These are phyloP conservation scores for Neophaeococcomyces mojaviensis DNA, from an alignment of 2,329 filamentous ascomycete genomes.

Conservation along the genomic window DNA sequence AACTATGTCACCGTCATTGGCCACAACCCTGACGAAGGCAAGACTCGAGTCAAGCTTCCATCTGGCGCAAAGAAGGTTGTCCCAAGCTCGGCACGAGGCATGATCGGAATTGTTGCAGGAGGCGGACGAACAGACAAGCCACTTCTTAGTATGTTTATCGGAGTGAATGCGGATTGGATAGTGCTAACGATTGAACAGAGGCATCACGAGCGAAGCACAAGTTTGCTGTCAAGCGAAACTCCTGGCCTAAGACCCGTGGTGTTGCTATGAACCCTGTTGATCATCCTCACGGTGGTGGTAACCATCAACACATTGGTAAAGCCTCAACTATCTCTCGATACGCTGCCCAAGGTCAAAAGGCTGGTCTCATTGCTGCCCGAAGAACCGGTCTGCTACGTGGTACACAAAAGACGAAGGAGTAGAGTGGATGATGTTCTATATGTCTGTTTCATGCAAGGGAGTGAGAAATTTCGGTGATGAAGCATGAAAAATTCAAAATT, in stretches of 20 bases:
- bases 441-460: neutral
- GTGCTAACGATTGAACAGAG: conserved; percentile 57
- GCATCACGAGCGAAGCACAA: conserved; percentile 99
- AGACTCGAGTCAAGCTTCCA: conserved; percentile 99
- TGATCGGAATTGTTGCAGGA: conserved; percentile 99
- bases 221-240: conserved; percentile 99
- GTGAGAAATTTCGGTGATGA: neutral
- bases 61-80: conserved; percentile 99
- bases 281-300: conserved; percentile 98
- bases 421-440: conserved; percentile 33
- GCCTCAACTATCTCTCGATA: conserved; percentile 98
- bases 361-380: conserved; percentile 98
- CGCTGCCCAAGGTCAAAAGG: conserved; percentile 98
- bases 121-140: conserved; percentile 99
- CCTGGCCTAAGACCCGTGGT: conserved; percentile 99
- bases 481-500: neutral
- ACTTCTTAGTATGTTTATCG: conserved; percentile 63
- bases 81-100: conserved; percentile 83
- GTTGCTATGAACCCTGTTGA: conserved; percentile 99
- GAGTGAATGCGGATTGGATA: conserved; percentile 2
- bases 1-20: conserved; percentile 99
- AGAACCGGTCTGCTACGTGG: conserved; percentile 99
- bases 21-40: conserved; percentile 98
- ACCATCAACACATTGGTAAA: conserved; percentile 99
- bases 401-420: conserved; percentile 99